Evolutionary conservation across 768 basidiomycete genomes (phyloP).

Genomic region (Boletellus ananas): DNA sequence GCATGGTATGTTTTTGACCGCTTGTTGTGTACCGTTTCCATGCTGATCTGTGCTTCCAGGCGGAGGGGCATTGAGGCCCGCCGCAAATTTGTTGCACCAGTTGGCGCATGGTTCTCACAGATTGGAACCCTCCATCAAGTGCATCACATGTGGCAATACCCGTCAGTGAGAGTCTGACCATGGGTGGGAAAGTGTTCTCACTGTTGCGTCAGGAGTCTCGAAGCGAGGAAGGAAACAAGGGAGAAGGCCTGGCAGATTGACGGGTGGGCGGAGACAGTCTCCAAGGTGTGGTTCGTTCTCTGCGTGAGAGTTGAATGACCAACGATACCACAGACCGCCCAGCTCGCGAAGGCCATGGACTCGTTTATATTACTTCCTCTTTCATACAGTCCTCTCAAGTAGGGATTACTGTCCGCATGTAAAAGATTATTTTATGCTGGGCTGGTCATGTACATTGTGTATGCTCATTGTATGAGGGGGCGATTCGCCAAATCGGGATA

Average conservation of each 20-base stretch:
- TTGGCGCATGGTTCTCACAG: conserved; percentile 92
- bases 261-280: conserved; percentile 93
- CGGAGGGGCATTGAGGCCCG: conserved; percentile 93
- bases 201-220: conserved; percentile 51
- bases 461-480: too few species aligned
- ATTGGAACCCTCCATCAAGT: conserved; percentile 82
- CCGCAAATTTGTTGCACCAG: conserved; percentile 76
- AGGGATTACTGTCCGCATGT: too few species aligned
- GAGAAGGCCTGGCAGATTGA: conserved; percentile 93
- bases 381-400: conserved; percentile 83
- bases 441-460: too few species aligned
- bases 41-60: conserved; percentile 43
- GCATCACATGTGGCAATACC: conserved; percentile 97
- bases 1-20: conserved; percentile 58
- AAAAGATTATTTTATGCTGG: too few species aligned
- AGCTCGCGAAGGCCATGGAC: conserved; percentile 84
- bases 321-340: conserved; percentile 64
- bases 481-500: neutral
- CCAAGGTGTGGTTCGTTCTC: conserved; percentile 55
- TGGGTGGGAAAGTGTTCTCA: conserved; percentile 10
- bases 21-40: neutral
- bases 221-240: conserved; percentile 76
- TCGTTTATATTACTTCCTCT: conserved; percentile 77
- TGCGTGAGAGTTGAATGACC: neutral
- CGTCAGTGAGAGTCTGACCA: conserved; percentile 46